Base-by-base conservation (phyloP, 1,284 basidiomycete genomes). In the Leccinum griseonigrum region DNA sequence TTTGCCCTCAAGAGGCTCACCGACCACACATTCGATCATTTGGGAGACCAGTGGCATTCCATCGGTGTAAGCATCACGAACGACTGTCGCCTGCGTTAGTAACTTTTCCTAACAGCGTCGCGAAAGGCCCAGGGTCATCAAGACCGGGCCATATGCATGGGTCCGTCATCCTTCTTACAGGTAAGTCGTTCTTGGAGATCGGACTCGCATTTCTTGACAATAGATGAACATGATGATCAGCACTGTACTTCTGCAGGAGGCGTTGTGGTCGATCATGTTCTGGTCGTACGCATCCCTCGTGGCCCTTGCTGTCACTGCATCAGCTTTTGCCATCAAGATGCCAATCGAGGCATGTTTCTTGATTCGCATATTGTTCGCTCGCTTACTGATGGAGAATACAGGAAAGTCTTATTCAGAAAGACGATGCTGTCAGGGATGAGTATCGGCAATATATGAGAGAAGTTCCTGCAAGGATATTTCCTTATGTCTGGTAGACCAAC, bases 281-380 rank as follows among this genome's bases (percentile, higher is more conserved):
- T 77, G 76, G 75, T 74, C 73, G 1, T 75, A 74, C 57, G 34
- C 64, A 26, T 72, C 75, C 0, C 51, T 76, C 18, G 55, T 69
- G 1, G 58, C 66, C 14, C 64, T 75, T 40, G 64, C 57, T 22
- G 61, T 69, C 46, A 65, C 64, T 1, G 65, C 67, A n/a, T 14
- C 26, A n/a, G 65, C 63, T 3, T 68, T 74, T 36, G 64, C 65
- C 2, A 46, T 75, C 43, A 77, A 76, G 59, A 70, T 77, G 59
- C 71, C 69, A 8, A 71, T 77, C 14, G 75, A 76, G 67, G 75
- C 63, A 55, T 8, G 61, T 53, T 31, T 55, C 48, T 34, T 31
- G 14, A 11, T 18, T 22, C 16, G 13, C 32, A 22, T n/a, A 0
- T 2, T 11, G 1, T 9, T 51, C 26, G 1, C 4, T n/a, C 11